These are phyloP conservation scores for Blastobotrys arbuscula DNA, from an alignment of 1,139 yeast genomes.

Conservation along the genomic window DNA sequence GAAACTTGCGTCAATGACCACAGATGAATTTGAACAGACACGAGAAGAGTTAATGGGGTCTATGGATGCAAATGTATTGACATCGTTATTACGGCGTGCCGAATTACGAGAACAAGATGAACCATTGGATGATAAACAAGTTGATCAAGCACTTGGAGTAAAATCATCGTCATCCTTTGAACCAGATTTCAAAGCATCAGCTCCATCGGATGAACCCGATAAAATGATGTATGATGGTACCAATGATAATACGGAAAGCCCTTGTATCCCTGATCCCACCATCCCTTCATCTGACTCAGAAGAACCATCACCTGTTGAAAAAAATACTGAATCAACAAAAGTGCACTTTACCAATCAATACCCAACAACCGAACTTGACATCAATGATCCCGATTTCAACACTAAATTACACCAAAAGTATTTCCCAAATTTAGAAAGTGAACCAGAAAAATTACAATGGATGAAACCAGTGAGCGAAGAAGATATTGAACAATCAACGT, in stretches of 20 bases:
- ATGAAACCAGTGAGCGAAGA: conserved; percentile 55
- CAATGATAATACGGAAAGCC: background rate
- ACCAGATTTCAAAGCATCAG: background rate
- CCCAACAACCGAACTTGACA: conserved; percentile 19
- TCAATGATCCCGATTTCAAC: conserved; percentile 55
- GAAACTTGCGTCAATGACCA: conserved; percentile 55
- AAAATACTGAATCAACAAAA: background rate
- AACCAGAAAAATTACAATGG: conserved; percentile 82
- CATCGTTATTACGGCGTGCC: conserved; percentile 42
- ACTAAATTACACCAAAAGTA: conserved; percentile 77
- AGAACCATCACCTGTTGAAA: background rate
- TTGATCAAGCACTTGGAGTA: conserved; percentile 34
- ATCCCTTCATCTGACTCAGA: background rate
- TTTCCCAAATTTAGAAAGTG: conserved; percentile 84
- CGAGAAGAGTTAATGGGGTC: conserved; percentile 59
- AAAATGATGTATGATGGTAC: conserved; percentile 18
- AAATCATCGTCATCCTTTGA: background rate
- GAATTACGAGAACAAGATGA: conserved; percentile 40
- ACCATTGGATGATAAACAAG: conserved; percentile 48
- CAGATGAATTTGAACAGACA: conserved; percentile 60
- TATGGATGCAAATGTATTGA: conserved; percentile 64
- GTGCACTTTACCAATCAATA: conserved; percentile 20
- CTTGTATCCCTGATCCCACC: background rate
- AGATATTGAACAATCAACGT: conserved; percentile 35
- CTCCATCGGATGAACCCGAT: background rate